Evolutionary conservation across 176 grass and related monocot genomes (phyloP).

Genomic region (Carex littledalei): DNA sequence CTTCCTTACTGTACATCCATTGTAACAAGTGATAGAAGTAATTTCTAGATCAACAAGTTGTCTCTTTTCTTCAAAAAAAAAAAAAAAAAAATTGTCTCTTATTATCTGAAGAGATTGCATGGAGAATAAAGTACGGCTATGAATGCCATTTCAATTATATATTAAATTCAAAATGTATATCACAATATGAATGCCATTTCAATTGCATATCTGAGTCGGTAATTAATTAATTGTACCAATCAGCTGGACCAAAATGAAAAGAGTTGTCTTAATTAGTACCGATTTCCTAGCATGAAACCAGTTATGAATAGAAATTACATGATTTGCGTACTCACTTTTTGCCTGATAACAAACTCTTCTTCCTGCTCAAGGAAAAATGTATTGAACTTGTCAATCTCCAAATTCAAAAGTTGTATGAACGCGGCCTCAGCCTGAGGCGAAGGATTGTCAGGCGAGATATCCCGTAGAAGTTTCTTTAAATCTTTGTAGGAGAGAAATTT

Average conservation of each 20-base stretch:
- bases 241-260: background rate
- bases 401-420: conserved; percentile 61
- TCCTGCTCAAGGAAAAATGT: conserved; percentile 89
- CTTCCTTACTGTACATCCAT: background rate
- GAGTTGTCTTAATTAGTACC: background rate
- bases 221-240: background rate
- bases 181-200: background rate
- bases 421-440: conserved; percentile 33
- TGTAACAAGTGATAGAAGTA: background rate
- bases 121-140: background rate
- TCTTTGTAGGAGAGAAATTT: conserved; percentile 87
- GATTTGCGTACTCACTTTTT: conserved; percentile 25
- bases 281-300: background rate
- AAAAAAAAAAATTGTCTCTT: too few relatives aligned
- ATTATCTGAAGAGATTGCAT: too few relatives aligned
- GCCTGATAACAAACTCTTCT: conserved; percentile 85
- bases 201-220: background rate
- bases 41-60: too few relatives aligned
- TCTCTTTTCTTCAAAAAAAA: background rate
- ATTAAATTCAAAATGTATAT: background rate
- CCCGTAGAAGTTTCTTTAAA: conserved; percentile 67
- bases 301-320: background rate
- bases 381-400: conserved; percentile 91
- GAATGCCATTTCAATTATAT: background rate
- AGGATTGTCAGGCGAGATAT: conserved; percentile 30